These are phyloP conservation scores for Fusarium torreyae DNA, from an alignment of 2,329 filamentous ascomycete species.

Conservation along the genomic window DNA sequence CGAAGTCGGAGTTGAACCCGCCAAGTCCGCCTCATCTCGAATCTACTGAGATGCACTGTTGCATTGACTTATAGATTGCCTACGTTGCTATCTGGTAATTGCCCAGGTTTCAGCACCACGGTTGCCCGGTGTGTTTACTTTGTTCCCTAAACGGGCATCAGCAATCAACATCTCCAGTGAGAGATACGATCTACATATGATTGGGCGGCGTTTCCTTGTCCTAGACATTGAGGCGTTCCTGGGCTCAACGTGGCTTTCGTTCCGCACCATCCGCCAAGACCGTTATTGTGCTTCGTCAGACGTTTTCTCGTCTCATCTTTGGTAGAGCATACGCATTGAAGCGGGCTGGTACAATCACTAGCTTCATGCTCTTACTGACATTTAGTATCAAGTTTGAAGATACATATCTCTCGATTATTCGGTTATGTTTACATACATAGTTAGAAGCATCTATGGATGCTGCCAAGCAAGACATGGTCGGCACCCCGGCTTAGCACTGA, in stretches of 20 bases:
- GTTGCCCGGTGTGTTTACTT: constrained; percentile 9
- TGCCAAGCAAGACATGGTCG: not conserved
- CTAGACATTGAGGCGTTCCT: constrained; percentile 14
- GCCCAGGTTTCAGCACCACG: not conserved
- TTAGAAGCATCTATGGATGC: not conserved
- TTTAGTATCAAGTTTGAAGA: not conserved
- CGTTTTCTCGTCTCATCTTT: constrained; percentile 4
- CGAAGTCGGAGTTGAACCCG: not conserved
- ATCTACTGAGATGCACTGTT: constrained; percentile 4
- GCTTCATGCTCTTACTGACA: not conserved
- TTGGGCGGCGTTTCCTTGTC: constrained; percentile 3
- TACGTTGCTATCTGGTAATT: not conserved
- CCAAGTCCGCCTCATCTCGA: constrained; percentile 8
- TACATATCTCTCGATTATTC: not conserved
- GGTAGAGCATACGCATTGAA: not conserved
- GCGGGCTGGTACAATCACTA: too few relatives aligned
- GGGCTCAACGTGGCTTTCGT: constrained; percentile 20
- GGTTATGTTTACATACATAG: not conserved
- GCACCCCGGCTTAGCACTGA: constrained; percentile 31
- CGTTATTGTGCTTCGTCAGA: constrained; percentile 23
- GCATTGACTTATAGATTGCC: constrained; percentile 25
- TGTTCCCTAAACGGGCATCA: not conserved
- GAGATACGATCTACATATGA: not conserved
- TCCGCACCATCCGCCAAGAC: constrained; percentile 29
- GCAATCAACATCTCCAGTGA: not conserved